Conservation (phyloP, 208 protist genomes). For the Trypanosoma lewisi region DNA sequence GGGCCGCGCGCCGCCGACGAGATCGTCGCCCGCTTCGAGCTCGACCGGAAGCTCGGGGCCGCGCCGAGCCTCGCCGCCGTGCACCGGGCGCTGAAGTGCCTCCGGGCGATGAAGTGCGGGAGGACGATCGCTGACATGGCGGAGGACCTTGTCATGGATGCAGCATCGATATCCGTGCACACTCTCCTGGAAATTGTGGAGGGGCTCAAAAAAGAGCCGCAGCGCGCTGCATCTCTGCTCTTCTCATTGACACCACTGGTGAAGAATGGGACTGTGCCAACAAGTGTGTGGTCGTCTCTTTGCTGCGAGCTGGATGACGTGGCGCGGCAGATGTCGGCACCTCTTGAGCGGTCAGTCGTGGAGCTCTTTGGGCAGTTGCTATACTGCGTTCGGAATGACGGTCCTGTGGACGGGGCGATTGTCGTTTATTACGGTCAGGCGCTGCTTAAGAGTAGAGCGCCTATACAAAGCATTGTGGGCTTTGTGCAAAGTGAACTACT, state of each 20-base stretch:
- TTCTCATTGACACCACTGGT: conserved; percentile 19
- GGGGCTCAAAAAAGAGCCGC: conserved; percentile 25
- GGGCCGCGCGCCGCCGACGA: conserved; percentile 42
- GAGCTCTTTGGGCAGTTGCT: conserved; percentile 61
- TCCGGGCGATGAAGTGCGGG: conserved; percentile 37
- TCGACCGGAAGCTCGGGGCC: conserved; percentile 60
- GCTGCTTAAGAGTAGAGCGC: conserved; percentile 40
- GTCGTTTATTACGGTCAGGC: conserved; percentile 67
- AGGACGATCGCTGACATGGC: conserved; percentile 41
- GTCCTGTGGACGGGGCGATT: conserved; percentile 42
- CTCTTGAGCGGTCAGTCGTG: conserved; percentile 54
- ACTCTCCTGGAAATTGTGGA: conserved; percentile 33
- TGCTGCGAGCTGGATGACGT: conserved; percentile 27
- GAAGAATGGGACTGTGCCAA: conserved; percentile 20
- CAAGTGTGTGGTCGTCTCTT: conserved; percentile 31
- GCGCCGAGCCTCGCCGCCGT: conserved; percentile 46
- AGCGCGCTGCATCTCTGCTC: conserved; percentile 25
- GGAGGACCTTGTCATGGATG: conserved; percentile 39
- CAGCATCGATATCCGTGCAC: conserved; percentile 19
- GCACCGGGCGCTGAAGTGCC: conserved; percentile 43
- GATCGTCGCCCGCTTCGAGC: conserved; percentile 54
- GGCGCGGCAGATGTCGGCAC: conserved; percentile 28
- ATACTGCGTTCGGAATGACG: conserved; percentile 36
- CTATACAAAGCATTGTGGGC: conserved; percentile 30
- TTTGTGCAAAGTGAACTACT: conserved; percentile 75